Evolutionary conservation across 1,284 basidiomycete species (phyloP).

Genomic region (Ceratobasidium papillatum): DNA sequence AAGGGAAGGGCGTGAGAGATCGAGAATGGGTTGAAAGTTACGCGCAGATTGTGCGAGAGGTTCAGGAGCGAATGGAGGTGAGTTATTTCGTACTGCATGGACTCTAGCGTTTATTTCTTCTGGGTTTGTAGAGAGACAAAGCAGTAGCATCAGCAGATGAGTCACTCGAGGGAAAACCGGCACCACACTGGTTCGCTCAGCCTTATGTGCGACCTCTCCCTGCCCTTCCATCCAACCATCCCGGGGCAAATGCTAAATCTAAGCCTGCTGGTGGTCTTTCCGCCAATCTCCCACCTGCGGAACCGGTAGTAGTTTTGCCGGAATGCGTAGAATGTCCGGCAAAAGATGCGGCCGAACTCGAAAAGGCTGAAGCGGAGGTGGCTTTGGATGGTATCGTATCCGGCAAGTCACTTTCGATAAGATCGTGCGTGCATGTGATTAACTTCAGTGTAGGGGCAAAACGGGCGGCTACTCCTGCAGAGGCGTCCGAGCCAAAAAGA

Average conservation of each 20-base stretch:
- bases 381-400: neutral
- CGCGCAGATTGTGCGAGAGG: constrained; percentile 68
- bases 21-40: constrained; percentile 61
- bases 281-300: constrained; percentile 11
- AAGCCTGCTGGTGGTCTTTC: constrained; percentile 1
- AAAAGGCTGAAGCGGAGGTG: constrained; percentile 21
- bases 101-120: neutral
- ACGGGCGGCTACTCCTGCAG: constrained; percentile 18
- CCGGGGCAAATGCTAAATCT: neutral
- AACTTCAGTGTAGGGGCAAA: neutral
- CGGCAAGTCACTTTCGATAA: neutral
- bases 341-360: neutral
- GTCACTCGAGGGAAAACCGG: constrained; percentile 55
- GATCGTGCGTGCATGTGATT: neutral
- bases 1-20: constrained; percentile 48
- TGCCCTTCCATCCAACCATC: neutral
- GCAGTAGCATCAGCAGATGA: constrained; percentile 48
- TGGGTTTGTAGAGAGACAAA: constrained; percentile 13
- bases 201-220: constrained; percentile 76
- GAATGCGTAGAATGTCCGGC: constrained; percentile 7
- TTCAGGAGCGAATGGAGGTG: constrained; percentile 73
- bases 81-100: constrained; percentile 46
- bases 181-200: constrained; percentile 88
- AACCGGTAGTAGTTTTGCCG: neutral
- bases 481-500: neutral